A percentile compares a stretch with the other conserved stretches of the same genome.
phyloP scores from a whole-genome alignment of 2,329 filamentous ascomycete genomes.

The Rachicladosporium sp. region DNA sequence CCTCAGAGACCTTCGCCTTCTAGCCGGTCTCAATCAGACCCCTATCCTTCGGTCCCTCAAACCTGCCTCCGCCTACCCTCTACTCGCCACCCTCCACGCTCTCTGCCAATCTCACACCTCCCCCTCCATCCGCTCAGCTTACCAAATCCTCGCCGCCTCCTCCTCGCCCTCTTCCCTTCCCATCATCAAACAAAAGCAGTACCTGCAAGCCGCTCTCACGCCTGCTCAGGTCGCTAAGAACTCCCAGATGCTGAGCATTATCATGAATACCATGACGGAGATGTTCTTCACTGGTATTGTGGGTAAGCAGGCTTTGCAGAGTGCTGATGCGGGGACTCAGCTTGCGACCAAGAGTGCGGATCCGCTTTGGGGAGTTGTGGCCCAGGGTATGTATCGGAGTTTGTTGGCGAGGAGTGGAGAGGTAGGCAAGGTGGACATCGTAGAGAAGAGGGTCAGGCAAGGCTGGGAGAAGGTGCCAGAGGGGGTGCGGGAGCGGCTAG shows the following conservation, averaged over 20 bases:
- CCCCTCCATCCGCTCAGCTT: constrained; percentile 64
- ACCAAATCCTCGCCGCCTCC: constrained; percentile 57
- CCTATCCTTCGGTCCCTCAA: constrained; percentile 31
- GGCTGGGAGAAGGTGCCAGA: constrained; percentile 12
- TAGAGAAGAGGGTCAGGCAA: constrained; percentile 11
- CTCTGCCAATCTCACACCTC: constrained; percentile 59
- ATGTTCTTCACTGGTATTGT: constrained; percentile 73
- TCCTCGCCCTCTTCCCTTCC: constrained; percentile 50
- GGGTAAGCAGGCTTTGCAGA: constrained; percentile 46
- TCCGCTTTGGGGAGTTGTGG: constrained; percentile 45
- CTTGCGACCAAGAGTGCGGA: constrained; percentile 40
- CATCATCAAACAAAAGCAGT: constrained; percentile 66
- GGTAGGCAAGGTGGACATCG: constrained; percentile 15
- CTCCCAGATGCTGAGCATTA: constrained; percentile 68
- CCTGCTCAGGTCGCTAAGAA: constrained; percentile 60
- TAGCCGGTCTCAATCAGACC: constrained; percentile 37
- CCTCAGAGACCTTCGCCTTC: constrained; percentile 31
- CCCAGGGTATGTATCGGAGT: constrained; percentile 64
- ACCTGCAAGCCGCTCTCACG: constrained; percentile 60
- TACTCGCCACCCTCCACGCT: constrained; percentile 55
- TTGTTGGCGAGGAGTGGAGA: constrained; percentile 59
- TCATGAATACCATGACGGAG: constrained; percentile 72
- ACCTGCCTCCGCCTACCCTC: constrained; percentile 39
- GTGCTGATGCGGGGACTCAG: constrained; percentile 36
- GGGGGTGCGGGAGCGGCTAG: constrained; percentile 1